Evolutionary conservation across 257 asterid species (phyloP).

Genomic region (Cynanchum wilfordii): DNA sequence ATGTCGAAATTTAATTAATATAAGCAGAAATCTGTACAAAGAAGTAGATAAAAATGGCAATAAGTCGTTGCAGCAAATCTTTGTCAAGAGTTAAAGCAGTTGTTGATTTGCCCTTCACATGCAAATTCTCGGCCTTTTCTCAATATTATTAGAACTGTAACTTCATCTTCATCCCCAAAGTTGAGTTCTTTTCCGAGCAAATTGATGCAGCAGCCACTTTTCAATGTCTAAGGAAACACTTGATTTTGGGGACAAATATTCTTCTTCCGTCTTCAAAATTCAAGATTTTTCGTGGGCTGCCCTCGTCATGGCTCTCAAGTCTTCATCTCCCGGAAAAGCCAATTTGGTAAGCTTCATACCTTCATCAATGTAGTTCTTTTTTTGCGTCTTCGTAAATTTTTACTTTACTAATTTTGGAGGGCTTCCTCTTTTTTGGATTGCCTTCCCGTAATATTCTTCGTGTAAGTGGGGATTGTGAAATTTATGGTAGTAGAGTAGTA

Average conservation of each 20-base stretch:
- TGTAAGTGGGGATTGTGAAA: not conserved
- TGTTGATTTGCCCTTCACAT: not conserved
- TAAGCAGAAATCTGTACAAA: no score
- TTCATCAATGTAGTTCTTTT: not conserved
- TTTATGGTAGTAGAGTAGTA: not conserved
- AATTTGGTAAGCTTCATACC: constrained; percentile 32
- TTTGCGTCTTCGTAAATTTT: not conserved
- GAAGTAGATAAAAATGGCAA: not conserved
- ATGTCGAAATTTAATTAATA: no score
- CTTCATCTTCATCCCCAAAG: not conserved
- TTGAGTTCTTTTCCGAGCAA: not conserved
- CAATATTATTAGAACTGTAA: not conserved
- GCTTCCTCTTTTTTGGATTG: not conserved
- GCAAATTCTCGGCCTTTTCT: not conserved
- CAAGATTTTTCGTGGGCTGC: constrained; percentile 38
- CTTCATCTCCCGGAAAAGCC: constrained; percentile 44
- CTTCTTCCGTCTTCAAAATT: constrained; percentile 18
- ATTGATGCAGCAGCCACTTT: constrained; percentile 32
- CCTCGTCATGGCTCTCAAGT: constrained; percentile 33
- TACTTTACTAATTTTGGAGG: not conserved
- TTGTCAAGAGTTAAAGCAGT: not conserved
- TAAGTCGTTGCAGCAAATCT: not conserved
- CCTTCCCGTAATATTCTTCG: not conserved
- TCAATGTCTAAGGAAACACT: constrained; percentile 35
- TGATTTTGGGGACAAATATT: constrained; percentile 28